Evolutionary conservation across 306 rosid genomes (phyloP), one percentile per base, ranked within the genome.

Genomic region (Styphnolobium japonicum): DNA sequence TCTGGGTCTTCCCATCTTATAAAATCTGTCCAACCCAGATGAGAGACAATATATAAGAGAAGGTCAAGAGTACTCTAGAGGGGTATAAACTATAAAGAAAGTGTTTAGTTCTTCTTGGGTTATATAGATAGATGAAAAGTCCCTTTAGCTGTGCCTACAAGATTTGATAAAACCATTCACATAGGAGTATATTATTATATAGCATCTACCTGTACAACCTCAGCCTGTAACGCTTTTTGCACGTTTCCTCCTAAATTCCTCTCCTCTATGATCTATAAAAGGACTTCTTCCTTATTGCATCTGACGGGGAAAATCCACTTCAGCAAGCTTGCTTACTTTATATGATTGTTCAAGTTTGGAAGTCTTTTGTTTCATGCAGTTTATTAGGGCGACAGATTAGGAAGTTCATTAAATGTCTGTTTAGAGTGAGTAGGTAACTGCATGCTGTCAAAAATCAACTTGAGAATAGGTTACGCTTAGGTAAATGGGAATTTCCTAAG

Each of bases 91-190:
- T 40, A 22, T 39, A 42, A 40, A 40, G 55, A 42, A 66, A 22
- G 53, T 66, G 33, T 34, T 66, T 39, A 39, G 71, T 33, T 56
- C 81, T 64, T 67, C 58, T 66, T 55, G 72, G 71, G 70, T 23
- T 82, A 69, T 53, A 22, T 67, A 42, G 39, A 67, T 42, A 58
- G 83, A 79, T 82, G 82, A 79, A 23, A 85, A 82, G 85, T 82
- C 90, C 71, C 83, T 87, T 81, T 81, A 77, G 84, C 75, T 74
- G 81, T 73, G 75, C 62, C 63, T 61, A 56, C 88, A 81, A 82
- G 77, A 83, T 58, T 4, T 15, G 58, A 65, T 11, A 31, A 27
- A 25, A 14, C 61, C 29, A 9, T 19, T 23, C 12, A 7, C 25
- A 65, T 27, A 27, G 31, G 31, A 27, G 31, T n/a, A n/a, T 27